Percentiles rank a stretch among this genome's conserved stretches.
Conservation (phyloP, 2,329 filamentous ascomycete species). For the Calycina marina region DNA sequence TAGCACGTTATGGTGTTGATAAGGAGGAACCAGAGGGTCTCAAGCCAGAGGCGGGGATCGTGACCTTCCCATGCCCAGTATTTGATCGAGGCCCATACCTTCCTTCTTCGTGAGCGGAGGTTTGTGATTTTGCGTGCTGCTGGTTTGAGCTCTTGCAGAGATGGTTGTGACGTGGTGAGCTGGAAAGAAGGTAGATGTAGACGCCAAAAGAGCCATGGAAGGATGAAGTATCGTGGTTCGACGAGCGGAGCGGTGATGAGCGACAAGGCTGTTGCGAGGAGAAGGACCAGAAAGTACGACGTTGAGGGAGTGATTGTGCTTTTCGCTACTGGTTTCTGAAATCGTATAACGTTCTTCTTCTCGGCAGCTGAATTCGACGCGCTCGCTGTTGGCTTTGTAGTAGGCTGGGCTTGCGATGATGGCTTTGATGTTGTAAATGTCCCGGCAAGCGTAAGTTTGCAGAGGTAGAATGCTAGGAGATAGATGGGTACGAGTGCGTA, state of each 20-base stretch:
- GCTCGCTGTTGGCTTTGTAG: neutral
- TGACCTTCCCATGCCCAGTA: constrained; percentile 7
- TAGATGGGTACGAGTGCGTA: constrained; percentile 60
- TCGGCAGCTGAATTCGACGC: neutral
- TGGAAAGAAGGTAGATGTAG: constrained; percentile 59
- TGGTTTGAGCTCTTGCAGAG: constrained; percentile 21
- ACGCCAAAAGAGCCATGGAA: constrained; percentile 89
- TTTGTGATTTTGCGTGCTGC: neutral
- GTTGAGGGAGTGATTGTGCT: no score
- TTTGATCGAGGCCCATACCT: neutral
- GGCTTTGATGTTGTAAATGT: constrained; percentile 9
- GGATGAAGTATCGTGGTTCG: constrained; percentile 89
- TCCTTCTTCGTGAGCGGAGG: no score
- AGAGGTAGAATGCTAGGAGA: constrained; percentile 51
- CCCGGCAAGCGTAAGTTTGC: constrained; percentile 47
- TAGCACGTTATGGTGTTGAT: constrained; percentile 56
- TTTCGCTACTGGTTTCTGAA: constrained; percentile 7
- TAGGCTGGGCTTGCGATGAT: constrained; percentile 5
- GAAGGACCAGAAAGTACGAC: constrained; percentile 39
- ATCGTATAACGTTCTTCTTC: neutral
- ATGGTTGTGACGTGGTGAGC: no score
- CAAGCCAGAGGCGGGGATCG: constrained; percentile 31
- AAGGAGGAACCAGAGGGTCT: constrained; percentile 53
- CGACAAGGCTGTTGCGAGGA: constrained; percentile 60
- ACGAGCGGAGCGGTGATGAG: constrained; percentile 83